Conservation (phyloP, 2,329 filamentous ascomycete genomes). For the Talaromyces sp. region DNA sequence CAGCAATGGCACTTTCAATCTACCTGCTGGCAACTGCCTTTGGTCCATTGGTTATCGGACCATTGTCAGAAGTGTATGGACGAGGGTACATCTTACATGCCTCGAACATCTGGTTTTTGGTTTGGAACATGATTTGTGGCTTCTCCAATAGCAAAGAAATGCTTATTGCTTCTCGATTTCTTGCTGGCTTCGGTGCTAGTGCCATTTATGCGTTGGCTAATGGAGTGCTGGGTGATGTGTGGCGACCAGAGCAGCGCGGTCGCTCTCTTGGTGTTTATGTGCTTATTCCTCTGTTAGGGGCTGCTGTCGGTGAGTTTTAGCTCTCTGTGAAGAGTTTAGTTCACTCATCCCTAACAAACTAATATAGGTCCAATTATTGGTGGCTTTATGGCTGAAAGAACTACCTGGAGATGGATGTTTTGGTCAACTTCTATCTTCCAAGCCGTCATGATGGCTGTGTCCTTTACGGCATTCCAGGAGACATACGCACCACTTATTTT, state of each 20-base stretch:
- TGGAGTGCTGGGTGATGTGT: conserved; percentile 55
- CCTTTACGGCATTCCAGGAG: conserved; percentile 61
- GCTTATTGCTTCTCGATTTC: conserved; percentile 55
- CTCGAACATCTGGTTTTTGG: conserved; percentile 52
- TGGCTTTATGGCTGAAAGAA: conserved; percentile 59
- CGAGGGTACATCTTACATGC: conserved; percentile 51
- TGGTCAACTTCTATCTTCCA: conserved; percentile 64
- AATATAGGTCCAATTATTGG: conserved; percentile 61
- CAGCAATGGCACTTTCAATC: conserved; percentile 47
- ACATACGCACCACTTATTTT: conserved; percentile 66
- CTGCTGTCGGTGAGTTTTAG: conserved; percentile 17
- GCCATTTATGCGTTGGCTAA: conserved; percentile 44
- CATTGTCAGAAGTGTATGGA: conserved; percentile 54
- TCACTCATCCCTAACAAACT: conserved; percentile 27
- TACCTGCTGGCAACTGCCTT: conserved; percentile 51
- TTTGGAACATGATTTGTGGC: conserved; percentile 56
- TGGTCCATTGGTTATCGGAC: conserved; percentile 49
- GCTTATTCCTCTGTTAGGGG: conserved; percentile 57
- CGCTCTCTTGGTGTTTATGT: conserved; percentile 61
- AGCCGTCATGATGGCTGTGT: conserved; percentile 60
- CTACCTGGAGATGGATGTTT: conserved; percentile 29
- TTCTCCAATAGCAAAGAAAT: conserved; percentile 50
- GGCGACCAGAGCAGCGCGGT: conserved; percentile 60
- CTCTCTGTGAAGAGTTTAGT: not conserved
- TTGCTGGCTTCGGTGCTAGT: conserved; percentile 56